Evolutionary conservation across 1,284 basidiomycete species (phyloP).

Genomic region (Moniliophthora roreri): DNA sequence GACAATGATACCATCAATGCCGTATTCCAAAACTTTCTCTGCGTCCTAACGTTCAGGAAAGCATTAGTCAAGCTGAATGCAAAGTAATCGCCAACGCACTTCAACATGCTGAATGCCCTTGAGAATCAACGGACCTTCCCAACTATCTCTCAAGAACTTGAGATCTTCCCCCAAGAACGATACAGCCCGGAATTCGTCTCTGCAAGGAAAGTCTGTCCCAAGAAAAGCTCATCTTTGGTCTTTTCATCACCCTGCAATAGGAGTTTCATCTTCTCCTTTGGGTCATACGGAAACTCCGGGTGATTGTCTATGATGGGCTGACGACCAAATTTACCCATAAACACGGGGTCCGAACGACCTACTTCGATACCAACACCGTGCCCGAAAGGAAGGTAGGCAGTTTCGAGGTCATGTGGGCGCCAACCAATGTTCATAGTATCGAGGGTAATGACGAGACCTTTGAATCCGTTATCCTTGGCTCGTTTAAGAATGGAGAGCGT

Average conservation of each 20-base stretch:
- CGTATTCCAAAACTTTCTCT: constrained; percentile 62
- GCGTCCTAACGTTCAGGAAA: constrained; percentile 52
- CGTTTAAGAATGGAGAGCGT: constrained; percentile 64
- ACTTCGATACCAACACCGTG: constrained; percentile 61
- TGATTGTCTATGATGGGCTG: constrained; percentile 40
- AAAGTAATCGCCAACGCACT: constrained; percentile 26
- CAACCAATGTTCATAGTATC: constrained; percentile 69
- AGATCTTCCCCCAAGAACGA: constrained; percentile 70
- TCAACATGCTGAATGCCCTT: constrained; percentile 66
- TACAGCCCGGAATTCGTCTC: constrained; percentile 60
- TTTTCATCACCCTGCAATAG: constrained; percentile 46
- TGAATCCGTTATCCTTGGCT: constrained; percentile 65
- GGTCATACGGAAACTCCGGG: constrained; percentile 59
- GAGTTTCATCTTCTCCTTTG: constrained; percentile 37
- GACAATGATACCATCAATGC: constrained; percentile 75
- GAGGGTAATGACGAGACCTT: constrained; percentile 66
- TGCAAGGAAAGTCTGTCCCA: constrained; percentile 56
- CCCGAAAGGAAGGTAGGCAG: constrained; percentile 59
- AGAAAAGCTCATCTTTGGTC: constrained; percentile 33
- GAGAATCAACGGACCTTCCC: constrained; percentile 69
- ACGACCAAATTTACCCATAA: constrained; percentile 54
- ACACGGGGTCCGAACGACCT: constrained; percentile 68
- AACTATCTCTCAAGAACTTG: constrained; percentile 59
- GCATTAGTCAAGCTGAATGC: background rate
- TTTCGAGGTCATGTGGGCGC: constrained; percentile 65